Conservation (phyloP, 495 filamentous ascomycete genomes). For the Neurospora sublineolata region DNA sequence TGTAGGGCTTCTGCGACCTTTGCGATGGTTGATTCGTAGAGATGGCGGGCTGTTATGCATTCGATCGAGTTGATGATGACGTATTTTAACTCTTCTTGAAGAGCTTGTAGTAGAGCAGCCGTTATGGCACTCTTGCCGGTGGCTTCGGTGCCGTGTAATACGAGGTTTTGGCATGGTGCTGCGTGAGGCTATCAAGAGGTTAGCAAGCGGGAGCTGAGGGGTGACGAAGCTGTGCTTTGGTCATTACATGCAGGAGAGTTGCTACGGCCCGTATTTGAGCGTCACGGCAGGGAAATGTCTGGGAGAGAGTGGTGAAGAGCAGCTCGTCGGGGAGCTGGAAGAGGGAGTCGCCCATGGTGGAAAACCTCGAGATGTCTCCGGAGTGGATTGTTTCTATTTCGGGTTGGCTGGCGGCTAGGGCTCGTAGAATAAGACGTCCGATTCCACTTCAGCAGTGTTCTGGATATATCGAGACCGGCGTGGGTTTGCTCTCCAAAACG, state of each 20-base stretch:
- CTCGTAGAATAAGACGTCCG: neutral
- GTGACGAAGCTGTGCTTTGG: neutral
- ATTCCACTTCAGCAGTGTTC: neutral
- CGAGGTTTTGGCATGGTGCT: constrained; percentile 45
- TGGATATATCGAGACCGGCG: neutral
- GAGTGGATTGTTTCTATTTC: neutral
- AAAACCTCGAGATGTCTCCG: neutral
- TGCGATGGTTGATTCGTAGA: constrained; percentile 57
- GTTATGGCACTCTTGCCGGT: constrained; percentile 78
- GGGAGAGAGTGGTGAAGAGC: constrained; percentile 37
- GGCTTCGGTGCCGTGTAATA: constrained; percentile 79
- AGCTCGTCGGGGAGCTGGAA: constrained; percentile 43
- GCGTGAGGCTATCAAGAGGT: constrained; percentile 23
- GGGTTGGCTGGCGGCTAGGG: neutral
- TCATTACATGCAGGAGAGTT: constrained; percentile 48
- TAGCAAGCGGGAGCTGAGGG: neutral
- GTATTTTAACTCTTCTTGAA: constrained; percentile 23
- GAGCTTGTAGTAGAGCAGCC: constrained; percentile 42
- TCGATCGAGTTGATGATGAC: constrained; percentile 69
- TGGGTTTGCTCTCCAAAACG: neutral
- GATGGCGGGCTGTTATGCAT: constrained; percentile 81
- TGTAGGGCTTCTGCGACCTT: constrained; percentile 42
- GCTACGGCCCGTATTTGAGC: constrained; percentile 51
- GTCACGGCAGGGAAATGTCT: constrained; percentile 49
- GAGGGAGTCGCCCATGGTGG: constrained; percentile 13